phyloP scores from a whole-genome alignment of 768 basidiomycete species.

The Fomitopsis serialis region DNA sequence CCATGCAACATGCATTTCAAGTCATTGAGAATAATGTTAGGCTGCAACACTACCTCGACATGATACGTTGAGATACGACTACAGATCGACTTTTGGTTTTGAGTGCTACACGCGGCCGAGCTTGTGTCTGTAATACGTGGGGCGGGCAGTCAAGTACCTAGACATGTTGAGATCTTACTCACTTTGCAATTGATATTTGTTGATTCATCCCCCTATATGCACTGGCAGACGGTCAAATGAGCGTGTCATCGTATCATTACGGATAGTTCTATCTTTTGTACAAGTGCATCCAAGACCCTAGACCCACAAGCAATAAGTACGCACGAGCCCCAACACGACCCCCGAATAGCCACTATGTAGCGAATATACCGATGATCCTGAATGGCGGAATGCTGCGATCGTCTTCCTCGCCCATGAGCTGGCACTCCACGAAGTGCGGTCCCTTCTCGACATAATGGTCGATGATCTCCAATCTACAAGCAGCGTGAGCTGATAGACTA shows the following conservation, averaged over 20 bases:
- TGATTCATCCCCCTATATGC: too few species aligned
- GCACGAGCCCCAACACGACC: neutral
- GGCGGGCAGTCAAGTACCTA: too few species aligned
- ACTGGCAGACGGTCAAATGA: too few species aligned
- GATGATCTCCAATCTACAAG: conserved; percentile 69
- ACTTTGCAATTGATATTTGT: too few species aligned
- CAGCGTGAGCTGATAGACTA: conserved; percentile 1
- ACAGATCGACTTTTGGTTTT: too few species aligned
- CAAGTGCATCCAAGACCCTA: neutral
- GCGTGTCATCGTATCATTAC: too few species aligned
- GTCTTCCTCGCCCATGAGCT: conserved; percentile 84
- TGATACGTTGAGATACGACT: too few species aligned
- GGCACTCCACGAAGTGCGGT: conserved; percentile 91
- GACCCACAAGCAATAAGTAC: neutral
- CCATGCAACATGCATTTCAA: neutral
- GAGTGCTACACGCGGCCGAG: too few species aligned
- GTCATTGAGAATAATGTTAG: neutral
- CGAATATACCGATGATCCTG: conserved; percentile 88
- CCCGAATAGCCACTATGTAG: conserved; percentile 41
- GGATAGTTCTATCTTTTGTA: neutral
- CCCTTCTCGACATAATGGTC: conserved; percentile 83
- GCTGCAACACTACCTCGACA: too few species aligned
- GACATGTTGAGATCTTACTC: too few species aligned
- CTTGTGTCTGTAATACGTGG: too few species aligned
- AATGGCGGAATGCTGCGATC: conserved; percentile 65